A percentile compares a stretch with the other conserved stretches of the same genome.
phyloP scores from a whole-genome alignment of 306 rosid species.

The Senna tora region DNA sequence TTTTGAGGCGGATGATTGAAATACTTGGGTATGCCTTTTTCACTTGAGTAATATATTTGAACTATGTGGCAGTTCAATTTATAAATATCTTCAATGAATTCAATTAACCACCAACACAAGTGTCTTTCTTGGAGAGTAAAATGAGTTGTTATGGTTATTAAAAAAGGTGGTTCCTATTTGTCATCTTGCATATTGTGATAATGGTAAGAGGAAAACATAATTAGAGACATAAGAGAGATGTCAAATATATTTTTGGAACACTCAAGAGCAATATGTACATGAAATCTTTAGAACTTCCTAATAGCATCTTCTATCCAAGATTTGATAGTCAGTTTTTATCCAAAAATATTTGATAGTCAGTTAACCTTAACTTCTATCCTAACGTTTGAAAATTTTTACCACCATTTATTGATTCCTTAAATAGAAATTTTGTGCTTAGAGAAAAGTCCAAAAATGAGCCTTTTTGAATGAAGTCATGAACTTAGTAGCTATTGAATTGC shows the following conservation, averaged over 20 bases:
- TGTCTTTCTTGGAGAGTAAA: background rate
- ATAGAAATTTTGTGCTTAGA: background rate
- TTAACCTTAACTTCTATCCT: background rate
- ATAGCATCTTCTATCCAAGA: background rate
- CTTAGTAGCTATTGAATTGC: background rate
- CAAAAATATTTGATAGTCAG: too few relatives aligned
- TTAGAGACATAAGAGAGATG: background rate
- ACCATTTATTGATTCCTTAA: background rate
- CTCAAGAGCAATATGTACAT: background rate
- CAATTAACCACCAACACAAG: background rate
- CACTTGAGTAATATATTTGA: slow-evolving; percentile 22
- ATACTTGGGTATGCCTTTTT: slow-evolving; percentile 83
- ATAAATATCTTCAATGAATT: background rate
- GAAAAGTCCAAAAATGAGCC: background rate
- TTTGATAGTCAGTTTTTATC: background rate
- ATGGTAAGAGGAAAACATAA: background rate
- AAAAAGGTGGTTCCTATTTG: background rate
- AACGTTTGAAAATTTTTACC: background rate
- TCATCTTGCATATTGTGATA: background rate
- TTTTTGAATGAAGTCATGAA: background rate
- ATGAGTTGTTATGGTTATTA: background rate
- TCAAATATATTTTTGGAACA: background rate
- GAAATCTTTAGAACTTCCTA: background rate
- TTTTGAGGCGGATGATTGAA: slow-evolving; percentile 86
- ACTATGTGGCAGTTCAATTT: slow-evolving; percentile 29